Percentiles rank a stretch among this genome's conserved stretches.
Evolutionary conservation across 2,329 filamentous ascomycete species (phyloP).

Genomic region (Cordyceps cateniannulata): DNA sequence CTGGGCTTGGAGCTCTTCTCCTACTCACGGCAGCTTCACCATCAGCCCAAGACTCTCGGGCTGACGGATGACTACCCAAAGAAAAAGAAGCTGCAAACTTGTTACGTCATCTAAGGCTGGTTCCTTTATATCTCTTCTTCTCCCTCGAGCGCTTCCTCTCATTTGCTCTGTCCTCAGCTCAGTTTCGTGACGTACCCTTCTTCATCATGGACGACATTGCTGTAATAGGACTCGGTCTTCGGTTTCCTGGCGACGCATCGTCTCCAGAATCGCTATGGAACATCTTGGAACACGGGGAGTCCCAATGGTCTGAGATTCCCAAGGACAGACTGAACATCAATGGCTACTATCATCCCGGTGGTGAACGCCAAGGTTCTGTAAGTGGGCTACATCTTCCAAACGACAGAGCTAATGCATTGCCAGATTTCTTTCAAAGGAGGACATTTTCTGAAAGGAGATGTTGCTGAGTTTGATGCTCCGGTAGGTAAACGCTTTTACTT

Average conservation of each 20-base stretch:
- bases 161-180: not conserved
- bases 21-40: not conserved
- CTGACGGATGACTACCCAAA: not conserved
- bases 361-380: conserved; percentile 42
- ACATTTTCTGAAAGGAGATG: conserved; percentile 43
- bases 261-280: conserved; percentile 41
- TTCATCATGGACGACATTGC: conserved; percentile 38
- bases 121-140: not conserved
- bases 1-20: not conserved
- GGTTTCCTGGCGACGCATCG: conserved; percentile 44
- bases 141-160: not conserved
- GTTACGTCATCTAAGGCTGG: not conserved
- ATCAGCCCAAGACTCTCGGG: not conserved
- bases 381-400: conserved; percentile 16
- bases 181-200: not conserved
- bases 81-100: not conserved
- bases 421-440: conserved; percentile 42
- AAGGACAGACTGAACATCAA: conserved; percentile 42
- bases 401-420: not conserved
- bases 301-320: conserved; percentile 44
- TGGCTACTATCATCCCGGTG: conserved; percentile 48
- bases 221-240: conserved; percentile 44
- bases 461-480: conserved; percentile 42
- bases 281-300: conserved; percentile 36
- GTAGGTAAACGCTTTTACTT: conserved; percentile 27